These are phyloP conservation scores for Didymosphaeria variabile DNA, from an alignment of 2,329 filamentous ascomycete genomes.

Conservation along the genomic window DNA sequence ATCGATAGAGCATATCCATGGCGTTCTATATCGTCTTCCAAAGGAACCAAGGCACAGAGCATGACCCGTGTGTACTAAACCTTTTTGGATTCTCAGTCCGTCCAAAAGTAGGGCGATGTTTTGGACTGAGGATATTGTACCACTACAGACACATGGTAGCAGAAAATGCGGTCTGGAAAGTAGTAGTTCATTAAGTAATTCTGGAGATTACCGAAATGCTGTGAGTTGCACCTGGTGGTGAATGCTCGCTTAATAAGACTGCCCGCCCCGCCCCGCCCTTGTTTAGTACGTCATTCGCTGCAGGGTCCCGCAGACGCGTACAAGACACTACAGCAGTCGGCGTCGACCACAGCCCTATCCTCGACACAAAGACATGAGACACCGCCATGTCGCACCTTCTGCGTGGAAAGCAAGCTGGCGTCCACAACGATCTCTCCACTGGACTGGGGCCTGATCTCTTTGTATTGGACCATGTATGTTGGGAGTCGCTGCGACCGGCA, in stretches of 20 bases:
- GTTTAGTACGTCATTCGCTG: slow-evolving; percentile 11
- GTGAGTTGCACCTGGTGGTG: not conserved
- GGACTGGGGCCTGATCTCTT: slow-evolving; percentile 82
- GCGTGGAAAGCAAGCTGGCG: slow-evolving; percentile 90
- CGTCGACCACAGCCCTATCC: slow-evolving; percentile 1
- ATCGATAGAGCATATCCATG: slow-evolving; percentile 9
- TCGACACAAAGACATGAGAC: slow-evolving; percentile 39
- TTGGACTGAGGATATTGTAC: not conserved
- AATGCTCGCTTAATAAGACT: not conserved
- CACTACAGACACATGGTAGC: not conserved
- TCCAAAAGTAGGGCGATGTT: not conserved
- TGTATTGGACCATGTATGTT: slow-evolving; percentile 76
- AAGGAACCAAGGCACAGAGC: not conserved
- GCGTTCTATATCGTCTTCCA: slow-evolving; percentile 8
- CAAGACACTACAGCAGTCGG: slow-evolving; percentile 12
- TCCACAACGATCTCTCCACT: slow-evolving; percentile 88
- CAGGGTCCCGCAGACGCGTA: slow-evolving; percentile 10
- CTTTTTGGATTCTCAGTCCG: not conserved
- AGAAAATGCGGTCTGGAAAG: not conserved
- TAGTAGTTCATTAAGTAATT: not conserved
- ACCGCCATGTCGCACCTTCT: slow-evolving; percentile 82
- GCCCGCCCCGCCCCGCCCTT: slow-evolving; percentile 11
- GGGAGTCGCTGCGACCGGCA: slow-evolving; percentile 12
- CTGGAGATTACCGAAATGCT: not conserved
- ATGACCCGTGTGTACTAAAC: not conserved